Conservation (phyloP, 371 early-diverging fungal genomes). For the Entomophthora muscae region DNA sequence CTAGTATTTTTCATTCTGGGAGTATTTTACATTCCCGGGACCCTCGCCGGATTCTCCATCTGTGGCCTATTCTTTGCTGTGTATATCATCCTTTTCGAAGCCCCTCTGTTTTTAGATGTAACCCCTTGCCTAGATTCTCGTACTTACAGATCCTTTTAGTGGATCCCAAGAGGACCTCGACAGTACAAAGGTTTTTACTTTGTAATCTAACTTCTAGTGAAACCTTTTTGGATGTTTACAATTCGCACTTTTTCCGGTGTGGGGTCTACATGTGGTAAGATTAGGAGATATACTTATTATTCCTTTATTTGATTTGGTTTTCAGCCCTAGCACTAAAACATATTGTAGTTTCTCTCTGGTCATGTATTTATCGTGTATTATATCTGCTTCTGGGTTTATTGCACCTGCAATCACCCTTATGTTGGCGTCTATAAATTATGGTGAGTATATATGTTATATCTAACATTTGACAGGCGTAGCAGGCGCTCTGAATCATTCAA, state of each 20-base stretch:
- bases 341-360: background rate
- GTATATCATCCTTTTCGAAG: background rate
- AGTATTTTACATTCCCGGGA: background rate
- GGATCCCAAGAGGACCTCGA: background rate
- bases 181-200: background rate
- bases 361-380: background rate
- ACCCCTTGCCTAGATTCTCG: background rate
- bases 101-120: background rate
- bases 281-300: background rate
- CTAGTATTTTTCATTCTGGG: background rate
- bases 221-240: background rate
- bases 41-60: background rate
- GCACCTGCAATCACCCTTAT: background rate
- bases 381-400: background rate
- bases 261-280: background rate
- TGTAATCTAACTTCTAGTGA: background rate
- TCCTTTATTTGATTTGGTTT: background rate
- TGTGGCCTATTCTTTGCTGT: background rate
- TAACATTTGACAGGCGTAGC: background rate
- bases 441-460: background rate
- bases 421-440: background rate
- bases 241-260: background rate
- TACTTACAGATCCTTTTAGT: background rate
- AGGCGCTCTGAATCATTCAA: background rate
- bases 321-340: background rate